phyloP scores from a whole-genome alignment of 805 yeast species.

The Scheffersomyces amazonensis region DNA sequence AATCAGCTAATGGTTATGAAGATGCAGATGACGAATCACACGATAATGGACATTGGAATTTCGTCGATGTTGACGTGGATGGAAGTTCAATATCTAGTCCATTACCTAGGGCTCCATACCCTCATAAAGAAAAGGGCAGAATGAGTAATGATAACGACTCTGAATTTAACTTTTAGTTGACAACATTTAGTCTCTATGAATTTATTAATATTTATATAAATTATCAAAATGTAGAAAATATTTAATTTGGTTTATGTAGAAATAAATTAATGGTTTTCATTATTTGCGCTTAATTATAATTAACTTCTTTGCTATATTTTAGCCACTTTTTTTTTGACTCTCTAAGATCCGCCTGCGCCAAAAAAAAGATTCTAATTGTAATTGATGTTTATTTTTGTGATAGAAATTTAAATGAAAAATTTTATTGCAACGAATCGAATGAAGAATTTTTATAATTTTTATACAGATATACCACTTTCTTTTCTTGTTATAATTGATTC shows the following conservation, averaged over 20 bases:
- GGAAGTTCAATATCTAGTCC: neutral
- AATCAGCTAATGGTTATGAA: neutral
- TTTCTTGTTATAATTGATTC: neutral
- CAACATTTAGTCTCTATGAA: neutral
- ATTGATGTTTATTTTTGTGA: neutral
- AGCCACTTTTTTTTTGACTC: neutral
- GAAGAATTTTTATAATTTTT: too few relatives aligned
- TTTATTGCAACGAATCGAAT: too few relatives aligned
- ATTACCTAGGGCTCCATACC: constrained; percentile 1
- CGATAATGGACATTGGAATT: constrained; percentile 1
- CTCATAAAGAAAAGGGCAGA: neutral
- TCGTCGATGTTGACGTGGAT: neutral
- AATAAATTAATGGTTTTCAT: neutral
- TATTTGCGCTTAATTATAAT: neutral
- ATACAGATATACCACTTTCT: neutral
- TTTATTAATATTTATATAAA: neutral
- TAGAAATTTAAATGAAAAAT: too few relatives aligned
- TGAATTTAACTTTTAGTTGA: constrained; percentile 2
- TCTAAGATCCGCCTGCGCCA: neutral
- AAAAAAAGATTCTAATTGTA: neutral
- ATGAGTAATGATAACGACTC: neutral
- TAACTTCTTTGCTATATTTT: neutral
- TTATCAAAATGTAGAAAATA: constrained; percentile 1
- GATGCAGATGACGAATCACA: neutral
- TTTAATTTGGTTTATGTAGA: too few relatives aligned